Evolutionary conservation across 2,329 filamentous ascomycete genomes (phyloP), one percentile per base, ranked within the genome.

Genomic region (Aspergillaceae sp.): DNA sequence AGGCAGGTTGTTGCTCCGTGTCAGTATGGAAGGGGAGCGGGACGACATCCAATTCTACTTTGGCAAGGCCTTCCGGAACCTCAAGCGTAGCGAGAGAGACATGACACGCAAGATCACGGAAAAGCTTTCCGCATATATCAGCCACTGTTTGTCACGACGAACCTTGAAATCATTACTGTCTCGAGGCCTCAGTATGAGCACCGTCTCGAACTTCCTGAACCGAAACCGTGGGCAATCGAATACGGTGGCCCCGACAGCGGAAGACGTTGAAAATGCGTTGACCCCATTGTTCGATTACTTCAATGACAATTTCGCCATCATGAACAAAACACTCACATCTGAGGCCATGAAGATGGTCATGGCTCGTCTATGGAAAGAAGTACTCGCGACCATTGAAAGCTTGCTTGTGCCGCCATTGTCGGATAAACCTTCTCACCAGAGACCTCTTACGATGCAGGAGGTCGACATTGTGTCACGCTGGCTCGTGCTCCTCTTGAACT

Each of bases 31-130:
- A 70, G 92, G 92, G 43, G 92, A 98, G 69, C 80, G 92, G 51
- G 92, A 98, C 63, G 92, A 98, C 63, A 98, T 98, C 48, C 87
- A 96, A 60, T 98, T 98, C 67, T 91, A 96, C 62, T 97, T 97
- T 67, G 92, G 90, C 57, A 97, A 96, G 69, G 87, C 92, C 28
- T 98, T 98, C 72, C 80, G 92, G 41, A 88, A 91, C 49, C 75
- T 98, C 56, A 97, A 97, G 74, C 82, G 92, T 55, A 94, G 91
- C 0, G 91, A 98, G 70, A 80, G 91, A 59, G 92, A 98, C 66
- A 98, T 98, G 92, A 94, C 94, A 45, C 82, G 92, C 51, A 94
- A 90, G 69, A 92, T 97, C 60, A 97, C 92, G 5, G 92, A 97
- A 71, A 98, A 98, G 87, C 83, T 98, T 43, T 91, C 89, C 41